Base-by-base conservation (phyloP, 2,329 filamentous ascomycete species). In the Talaromyces verruculosus region DNA sequence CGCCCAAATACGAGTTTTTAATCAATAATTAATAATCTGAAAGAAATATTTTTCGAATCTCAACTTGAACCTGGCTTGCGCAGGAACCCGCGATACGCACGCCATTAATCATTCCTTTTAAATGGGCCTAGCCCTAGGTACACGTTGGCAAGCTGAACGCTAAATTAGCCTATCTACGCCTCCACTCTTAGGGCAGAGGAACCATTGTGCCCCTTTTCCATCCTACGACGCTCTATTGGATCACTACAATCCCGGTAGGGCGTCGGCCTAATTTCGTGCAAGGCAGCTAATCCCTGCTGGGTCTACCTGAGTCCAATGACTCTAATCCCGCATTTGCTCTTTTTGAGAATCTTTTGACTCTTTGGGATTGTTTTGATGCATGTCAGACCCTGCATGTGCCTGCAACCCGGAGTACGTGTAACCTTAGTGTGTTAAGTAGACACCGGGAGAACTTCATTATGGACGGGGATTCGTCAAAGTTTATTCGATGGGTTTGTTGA, bases 161-260 rank as follows among this genome's bases (percentile, higher is more conserved):
- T 33, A 53, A 53, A 53, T 6, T 53, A 53, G 28, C 49, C 17
- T 17, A 17, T 33, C 28, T n/a, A 19, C 15, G 13, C 5, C 25
- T 53, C 49, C 49, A 53, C 49, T 53, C 28, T n/a, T 53, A 53
- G 49, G 49, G 49, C 49, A 30, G 47, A 19, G 30, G 33, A 28
- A 28, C 22, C 25, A 51, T 17, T 25, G 45, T 7, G 41, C 43
- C 49, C 49, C 49, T 25, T 53, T 53, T 53, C 28, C 25, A n/a
- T n/a, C 49, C 17, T 53, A 33, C 28, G 49, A 53, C 8, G 15
- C 49, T 5, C 28, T 33, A 53, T 53, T 53, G 49, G 49, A n/a
- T n/a, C 25, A 53, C 22, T 2, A 6, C 15, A n/a, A 53, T 33
- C 28, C 49, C 47, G 22, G 47, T 17, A 51, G 25, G 25, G 47